Evolutionary conservation across 75 land plant genomes (phyloP).

Genomic region (Picea glauca): DNA sequence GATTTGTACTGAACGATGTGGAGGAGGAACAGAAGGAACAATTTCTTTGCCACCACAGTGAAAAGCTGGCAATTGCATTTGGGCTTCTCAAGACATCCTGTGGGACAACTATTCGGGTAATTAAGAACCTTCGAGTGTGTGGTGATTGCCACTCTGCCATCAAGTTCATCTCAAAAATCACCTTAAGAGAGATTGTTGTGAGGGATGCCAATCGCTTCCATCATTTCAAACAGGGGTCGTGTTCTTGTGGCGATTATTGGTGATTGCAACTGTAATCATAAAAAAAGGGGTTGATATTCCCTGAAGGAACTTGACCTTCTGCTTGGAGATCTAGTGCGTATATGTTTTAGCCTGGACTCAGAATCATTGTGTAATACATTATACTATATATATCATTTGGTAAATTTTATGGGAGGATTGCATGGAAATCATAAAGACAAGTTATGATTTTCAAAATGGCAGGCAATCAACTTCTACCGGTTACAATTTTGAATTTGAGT

Average conservation of each 20-base stretch:
- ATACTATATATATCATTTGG: too few species aligned
- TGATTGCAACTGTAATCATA: neutral
- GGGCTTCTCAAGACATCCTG: slow-evolving; percentile 25
- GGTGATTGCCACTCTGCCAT: slow-evolving; percentile 19
- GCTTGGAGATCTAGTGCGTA: too few species aligned
- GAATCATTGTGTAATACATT: too few species aligned
- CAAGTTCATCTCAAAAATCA: slow-evolving; percentile 21
- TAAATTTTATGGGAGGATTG: too few species aligned
- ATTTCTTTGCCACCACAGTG: slow-evolving; percentile 15
- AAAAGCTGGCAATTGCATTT: slow-evolving; percentile 30
- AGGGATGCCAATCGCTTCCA: slow-evolving; percentile 24
- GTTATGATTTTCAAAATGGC: too few species aligned
- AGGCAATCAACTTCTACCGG: too few species aligned
- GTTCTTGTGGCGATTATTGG: slow-evolving; percentile 28
- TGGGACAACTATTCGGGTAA: slow-evolving; percentile 15
- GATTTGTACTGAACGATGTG: slow-evolving; percentile 17
- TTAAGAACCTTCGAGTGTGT: slow-evolving; percentile 22
- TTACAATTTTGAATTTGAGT: too few species aligned
- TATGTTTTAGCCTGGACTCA: too few species aligned
- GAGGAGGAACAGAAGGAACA: slow-evolving; percentile 10
- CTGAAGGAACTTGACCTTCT: too few species aligned
- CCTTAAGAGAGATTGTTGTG: slow-evolving; percentile 13
- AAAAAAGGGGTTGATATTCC: too few species aligned
- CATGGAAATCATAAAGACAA: too few species aligned
- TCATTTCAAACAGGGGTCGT: slow-evolving; percentile 22